These are phyloP conservation scores for Exobasidium rhododendri DNA, from an alignment of 1,284 basidiomycete species.

Conservation along the genomic window DNA sequence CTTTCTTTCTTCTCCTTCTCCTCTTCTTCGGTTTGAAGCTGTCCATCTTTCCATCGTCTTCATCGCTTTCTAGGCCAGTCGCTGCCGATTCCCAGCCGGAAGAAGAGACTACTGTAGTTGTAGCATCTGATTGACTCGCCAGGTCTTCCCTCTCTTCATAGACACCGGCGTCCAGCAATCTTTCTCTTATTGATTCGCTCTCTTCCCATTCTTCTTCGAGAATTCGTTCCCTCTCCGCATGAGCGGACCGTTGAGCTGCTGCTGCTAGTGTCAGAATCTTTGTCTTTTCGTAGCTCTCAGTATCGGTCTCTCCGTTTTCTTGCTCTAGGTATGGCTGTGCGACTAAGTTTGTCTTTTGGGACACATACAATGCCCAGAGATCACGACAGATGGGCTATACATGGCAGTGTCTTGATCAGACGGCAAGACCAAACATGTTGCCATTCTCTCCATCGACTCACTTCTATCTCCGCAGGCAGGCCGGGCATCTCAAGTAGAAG, in stretches of 20 bases:
- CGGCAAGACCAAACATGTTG: too few relatives aligned
- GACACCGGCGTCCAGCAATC: background rate
- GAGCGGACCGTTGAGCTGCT: background rate
- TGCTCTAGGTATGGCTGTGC: constrained; percentile 13
- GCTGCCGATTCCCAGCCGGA: background rate
- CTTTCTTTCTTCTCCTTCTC: background rate
- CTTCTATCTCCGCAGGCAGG: constrained; percentile 33
- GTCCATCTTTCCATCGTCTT: background rate
- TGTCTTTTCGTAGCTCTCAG: background rate
- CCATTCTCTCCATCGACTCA: too few relatives aligned
- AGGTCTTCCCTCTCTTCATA: background rate
- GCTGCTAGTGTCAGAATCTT: background rate
- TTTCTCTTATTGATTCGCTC: background rate
- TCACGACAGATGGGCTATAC: constrained; percentile 36
- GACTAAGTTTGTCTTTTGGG: constrained; percentile 17
- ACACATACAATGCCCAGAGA: constrained; percentile 41
- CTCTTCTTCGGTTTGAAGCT: background rate
- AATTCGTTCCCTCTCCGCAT: background rate
- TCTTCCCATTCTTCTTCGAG: background rate
- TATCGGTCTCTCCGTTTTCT: background rate
- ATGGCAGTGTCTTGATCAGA: too few relatives aligned
- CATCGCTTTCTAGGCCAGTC: background rate
- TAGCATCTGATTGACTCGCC: constrained; percentile 1
- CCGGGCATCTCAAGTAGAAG: constrained; percentile 26
- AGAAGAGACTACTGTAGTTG: background rate